These are phyloP conservation scores for Xylariaceae sp. DNA, from an alignment of 2,329 filamentous ascomycete species.

Conservation along the genomic window DNA sequence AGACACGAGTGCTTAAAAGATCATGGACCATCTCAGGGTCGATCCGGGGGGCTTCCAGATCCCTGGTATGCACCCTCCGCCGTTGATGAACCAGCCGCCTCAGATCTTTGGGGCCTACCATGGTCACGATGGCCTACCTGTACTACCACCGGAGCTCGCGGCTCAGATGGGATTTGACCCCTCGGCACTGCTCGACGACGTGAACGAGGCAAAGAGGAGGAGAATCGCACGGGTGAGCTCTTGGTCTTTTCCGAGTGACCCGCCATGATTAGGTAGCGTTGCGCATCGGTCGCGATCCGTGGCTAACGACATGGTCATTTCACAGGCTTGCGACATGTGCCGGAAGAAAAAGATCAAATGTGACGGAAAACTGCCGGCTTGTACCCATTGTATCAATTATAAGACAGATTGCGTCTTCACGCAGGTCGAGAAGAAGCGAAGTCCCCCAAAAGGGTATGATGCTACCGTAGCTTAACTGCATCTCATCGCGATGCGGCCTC, in stretches of 20 bases:
- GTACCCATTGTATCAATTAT: conserved; percentile 96
- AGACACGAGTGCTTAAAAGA: conserved; percentile 3
- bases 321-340: conserved; percentile 91
- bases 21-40: conserved; percentile 57
- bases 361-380: conserved; percentile 93
- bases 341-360: conserved; percentile 76
- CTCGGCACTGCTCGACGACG: conserved; percentile 64
- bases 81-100: conserved; percentile 70
- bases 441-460: conserved; percentile 89
- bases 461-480: not conserved
- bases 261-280: not conserved
- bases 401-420: conserved; percentile 98
- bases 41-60: conserved; percentile 60
- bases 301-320: conserved; percentile 16
- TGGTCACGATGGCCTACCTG: conserved; percentile 63
- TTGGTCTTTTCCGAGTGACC: not conserved
- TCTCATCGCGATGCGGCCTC: not conserved
- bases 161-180: conserved; percentile 68
- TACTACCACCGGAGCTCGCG: conserved; percentile 63
- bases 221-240: conserved; percentile 81
- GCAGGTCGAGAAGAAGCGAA: conserved; percentile 98
- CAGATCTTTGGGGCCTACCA: conserved; percentile 71
- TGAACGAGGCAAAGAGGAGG: conserved; percentile 84
- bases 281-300: not conserved
- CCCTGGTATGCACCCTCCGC: conserved; percentile 60